These are phyloP conservation scores for Leucocoprinus leucothites DNA, from an alignment of 768 basidiomycete species.

Conservation along the genomic window DNA sequence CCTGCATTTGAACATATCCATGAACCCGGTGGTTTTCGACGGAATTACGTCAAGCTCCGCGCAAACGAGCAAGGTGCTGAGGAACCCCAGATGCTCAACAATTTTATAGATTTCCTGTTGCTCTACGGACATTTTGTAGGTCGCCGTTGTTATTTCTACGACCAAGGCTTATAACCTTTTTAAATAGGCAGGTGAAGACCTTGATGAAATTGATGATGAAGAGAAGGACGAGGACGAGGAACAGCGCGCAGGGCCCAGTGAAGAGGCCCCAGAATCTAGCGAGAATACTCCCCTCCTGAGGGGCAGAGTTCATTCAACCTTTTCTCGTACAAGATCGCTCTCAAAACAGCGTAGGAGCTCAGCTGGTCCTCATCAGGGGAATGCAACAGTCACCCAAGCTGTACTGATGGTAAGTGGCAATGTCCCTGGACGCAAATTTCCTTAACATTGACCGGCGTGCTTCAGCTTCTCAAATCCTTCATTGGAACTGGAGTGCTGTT, in stretches of 20 bases:
- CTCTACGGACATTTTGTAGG: slow-evolving; percentile 96
- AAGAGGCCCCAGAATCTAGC: slow-evolving; percentile 22
- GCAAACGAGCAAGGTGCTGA: slow-evolving; percentile 64
- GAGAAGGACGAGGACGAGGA: slow-evolving; percentile 38
- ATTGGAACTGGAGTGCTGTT: slow-evolving; percentile 96
- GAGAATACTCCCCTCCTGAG: slow-evolving; percentile 60
- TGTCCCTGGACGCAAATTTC: too few species aligned
- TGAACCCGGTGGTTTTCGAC: slow-evolving; percentile 91
- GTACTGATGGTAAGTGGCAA: slow-evolving; percentile 74
- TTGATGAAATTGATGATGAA: slow-evolving; percentile 85
- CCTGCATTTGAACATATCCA: slow-evolving; percentile 92
- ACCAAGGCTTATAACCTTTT: not conserved
- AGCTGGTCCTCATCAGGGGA: slow-evolving; percentile 66
- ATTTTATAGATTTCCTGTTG: slow-evolving; percentile 93
- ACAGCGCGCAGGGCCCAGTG: not conserved
- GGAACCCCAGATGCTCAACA: slow-evolving; percentile 67
- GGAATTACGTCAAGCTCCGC: slow-evolving; percentile 78
- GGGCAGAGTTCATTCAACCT: slow-evolving; percentile 11
- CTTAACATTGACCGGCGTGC: slow-evolving; percentile 1
- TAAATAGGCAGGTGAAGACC: slow-evolving; percentile 81
- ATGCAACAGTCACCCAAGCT: slow-evolving; percentile 88
- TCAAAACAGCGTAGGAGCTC: slow-evolving; percentile 55
- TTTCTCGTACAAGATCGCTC: slow-evolving; percentile 36
- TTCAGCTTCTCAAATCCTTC: slow-evolving; percentile 85
- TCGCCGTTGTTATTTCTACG: slow-evolving; percentile 10